Base-by-base conservation (phyloP, 495 filamentous ascomycete genomes). In the Podospora anserina region DNA sequence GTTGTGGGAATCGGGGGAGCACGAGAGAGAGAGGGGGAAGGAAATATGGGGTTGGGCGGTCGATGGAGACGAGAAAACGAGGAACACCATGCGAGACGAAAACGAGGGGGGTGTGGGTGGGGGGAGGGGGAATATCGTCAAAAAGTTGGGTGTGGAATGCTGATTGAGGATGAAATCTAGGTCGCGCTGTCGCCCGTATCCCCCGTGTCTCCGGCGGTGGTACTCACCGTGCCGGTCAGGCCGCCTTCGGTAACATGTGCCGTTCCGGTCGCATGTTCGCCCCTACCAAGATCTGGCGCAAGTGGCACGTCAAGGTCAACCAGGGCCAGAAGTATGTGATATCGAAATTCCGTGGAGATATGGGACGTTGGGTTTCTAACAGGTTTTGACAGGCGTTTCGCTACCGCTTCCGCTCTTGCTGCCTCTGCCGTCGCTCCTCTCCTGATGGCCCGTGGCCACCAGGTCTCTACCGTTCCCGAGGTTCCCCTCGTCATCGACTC, bases 261-360 rank as follows among this genome's bases (percentile, higher is more conserved):
- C 93, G 95, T 82, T 97, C 94, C 77, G 95, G 95, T 84, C 96
- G 95, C 84, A 99, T 99, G 96, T 99, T 99, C 86, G 95, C 95
- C 71, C 95, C 95, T 72, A 99, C 95, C 83, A 98, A 98, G 90
- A 92, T 97, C 85, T 99, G 95, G 95, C 87, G 95, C 79, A 98
- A 97, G 87, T 99, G 96, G 96, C 96, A 99, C 88, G 91, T 97
- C 85, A 99, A 98, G 91, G 87, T 99, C 90, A 97, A 96, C 88
- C 88, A 95, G 79, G 89, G 88, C 80, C 94, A 99, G 89, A 95
- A 92, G 92, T 93, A 82, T 78, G 88, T 79, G 55, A 61, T 68
- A 28, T 54, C 26, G 23, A 20, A 56, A 59, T 7, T 56, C 34
- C 5, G 30, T 0, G 39, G 69, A 30, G 56, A 39, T 26, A 18